Conservation (phyloP, 371 early-diverging fungal species). For the Mortierella sp. region DNA sequence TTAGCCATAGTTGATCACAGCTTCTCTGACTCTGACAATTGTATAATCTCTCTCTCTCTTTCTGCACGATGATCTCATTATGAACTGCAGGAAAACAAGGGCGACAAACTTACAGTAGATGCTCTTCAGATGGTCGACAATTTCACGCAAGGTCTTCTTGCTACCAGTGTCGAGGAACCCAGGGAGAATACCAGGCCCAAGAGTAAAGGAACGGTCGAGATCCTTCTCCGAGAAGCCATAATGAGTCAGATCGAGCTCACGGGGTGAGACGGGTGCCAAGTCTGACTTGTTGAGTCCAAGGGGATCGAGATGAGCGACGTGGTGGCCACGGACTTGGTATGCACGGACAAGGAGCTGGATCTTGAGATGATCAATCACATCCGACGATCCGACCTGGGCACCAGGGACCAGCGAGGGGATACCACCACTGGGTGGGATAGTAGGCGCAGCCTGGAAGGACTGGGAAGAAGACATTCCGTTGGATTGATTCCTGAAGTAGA, state of each 20-base stretch:
- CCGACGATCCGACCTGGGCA: constrained; percentile 59
- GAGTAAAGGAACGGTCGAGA: constrained; percentile 88
- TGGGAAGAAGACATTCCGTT: constrained; percentile 75
- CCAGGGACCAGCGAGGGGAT: constrained; percentile 70
- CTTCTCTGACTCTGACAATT: too few species aligned
- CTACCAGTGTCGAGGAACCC: constrained; percentile 75
- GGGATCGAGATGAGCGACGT: constrained; percentile 94
- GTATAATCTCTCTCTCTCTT: too few species aligned
- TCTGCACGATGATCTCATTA: too few species aligned
- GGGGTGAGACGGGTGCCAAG: constrained; percentile 69
- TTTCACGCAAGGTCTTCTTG: constrained; percentile 87
- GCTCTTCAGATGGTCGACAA: constrained; percentile 81
- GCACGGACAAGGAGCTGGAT: constrained; percentile 97
- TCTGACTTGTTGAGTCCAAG: constrained; percentile 84
- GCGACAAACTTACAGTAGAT: constrained; percentile 83
- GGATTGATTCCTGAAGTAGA: constrained; percentile 93
- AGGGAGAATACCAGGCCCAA: constrained; percentile 96
- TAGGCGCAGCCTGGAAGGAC: constrained; percentile 87
- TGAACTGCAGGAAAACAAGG: not conserved
- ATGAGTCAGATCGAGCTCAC: constrained; percentile 87
- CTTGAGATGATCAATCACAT: constrained; percentile 96
- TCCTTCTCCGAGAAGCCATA: constrained; percentile 96
- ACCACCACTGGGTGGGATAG: constrained; percentile 78
- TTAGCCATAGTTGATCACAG: too few species aligned
- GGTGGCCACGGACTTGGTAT: constrained; percentile 97